Evolutionary conservation across 2,329 filamentous ascomycete species (phyloP), one percentile per base, ranked within the genome.

Genomic region (Penicillium sp.): DNA sequence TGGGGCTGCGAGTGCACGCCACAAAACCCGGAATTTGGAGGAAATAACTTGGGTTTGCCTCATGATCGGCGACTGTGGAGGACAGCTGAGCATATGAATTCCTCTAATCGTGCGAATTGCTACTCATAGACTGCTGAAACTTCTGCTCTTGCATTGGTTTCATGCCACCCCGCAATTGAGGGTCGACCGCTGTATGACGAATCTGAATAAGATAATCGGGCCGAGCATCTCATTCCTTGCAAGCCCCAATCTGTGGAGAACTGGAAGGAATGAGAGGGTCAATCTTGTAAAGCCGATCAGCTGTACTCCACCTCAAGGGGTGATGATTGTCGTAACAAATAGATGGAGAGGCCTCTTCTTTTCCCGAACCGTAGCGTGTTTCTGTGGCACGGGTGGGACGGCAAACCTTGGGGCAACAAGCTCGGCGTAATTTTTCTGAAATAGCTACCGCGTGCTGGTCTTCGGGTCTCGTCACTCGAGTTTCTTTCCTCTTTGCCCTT

Each of bases 301-400:
- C 24, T 18, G 35, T 45, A 22, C 36, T 14, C 42, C 30, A 16
- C 36, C 52, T 36, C 43, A 36, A 38, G 43, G 38, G 46, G 51
- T 36, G 43, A 50, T 39, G 30, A 48, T 48, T 36, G 33, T 33
- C 47, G 47, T 18, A 45, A 45, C 30, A 50, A 27, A 35, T 28
- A 41, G 46, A 20, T 45, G 27, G 44, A 44, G 5, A 43, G 35
- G 33, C 13, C 49, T 48, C 33, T 25, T 27, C 6, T 13, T 46
- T 44, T 10, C 14, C 44, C 44, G 25, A 46, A 50, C 16, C 20
- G 44, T 38, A 33, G 22, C 22, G 39, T 22, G 48, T 50, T 44
- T 20, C 16, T 47, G 24, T 46, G 50, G 46, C 40, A 54, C 56
- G 54, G 54, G 53, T 56, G 55, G 56, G 51, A 48, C 56, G 56